phyloP scores from a whole-genome alignment of 495 filamentous ascomycete species.

The Xylaria intraflava region DNA sequence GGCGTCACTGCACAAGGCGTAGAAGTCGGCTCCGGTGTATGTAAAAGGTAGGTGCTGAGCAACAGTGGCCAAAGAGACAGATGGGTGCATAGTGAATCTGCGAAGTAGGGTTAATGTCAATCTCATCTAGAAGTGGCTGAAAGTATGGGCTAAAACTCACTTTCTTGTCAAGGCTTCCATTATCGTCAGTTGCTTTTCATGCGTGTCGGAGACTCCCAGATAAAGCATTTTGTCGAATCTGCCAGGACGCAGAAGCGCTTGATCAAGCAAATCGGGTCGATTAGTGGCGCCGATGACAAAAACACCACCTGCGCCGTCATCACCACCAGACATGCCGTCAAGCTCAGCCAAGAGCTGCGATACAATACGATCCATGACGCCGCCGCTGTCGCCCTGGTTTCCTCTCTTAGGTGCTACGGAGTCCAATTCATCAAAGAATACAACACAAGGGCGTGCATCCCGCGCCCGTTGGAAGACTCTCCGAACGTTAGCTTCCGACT shows the following conservation, averaged over 20 bases:
- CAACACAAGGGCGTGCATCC: conserved; percentile 93
- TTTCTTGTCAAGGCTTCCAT: conserved; percentile 91
- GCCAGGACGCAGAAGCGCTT: conserved; percentile 82
- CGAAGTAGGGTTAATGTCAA: conserved; percentile 9
- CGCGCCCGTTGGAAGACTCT: conserved; percentile 91
- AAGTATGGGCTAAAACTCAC: conserved; percentile 38
- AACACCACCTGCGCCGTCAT: conserved; percentile 74
- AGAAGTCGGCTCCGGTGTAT: conserved; percentile 94
- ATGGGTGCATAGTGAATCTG: conserved; percentile 74
- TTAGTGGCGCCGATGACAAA: conserved; percentile 98
- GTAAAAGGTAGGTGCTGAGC: conserved; percentile 83
- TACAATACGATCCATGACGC: conserved; percentile 98
- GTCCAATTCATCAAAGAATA: conserved; percentile 98
- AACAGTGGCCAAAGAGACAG: conserved; percentile 65
- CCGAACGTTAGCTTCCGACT: conserved; percentile 95
- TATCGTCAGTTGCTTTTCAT: conserved; percentile 92
- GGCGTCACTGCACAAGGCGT: conserved; percentile 91
- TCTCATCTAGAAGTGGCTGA: not conserved
- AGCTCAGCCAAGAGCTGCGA: conserved; percentile 91
- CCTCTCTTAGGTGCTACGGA: conserved; percentile 95
- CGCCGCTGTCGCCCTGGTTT: conserved; percentile 95
- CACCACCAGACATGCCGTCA: conserved; percentile 93
- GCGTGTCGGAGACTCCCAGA: conserved; percentile 89
- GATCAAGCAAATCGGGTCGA: conserved; percentile 86
- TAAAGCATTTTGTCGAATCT: conserved; percentile 99